Evolutionary conservation across 148 eudicot genomes (phyloP), one percentile per base, ranked within the genome.

Genomic region (Hydrangea macrophylla): DNA sequence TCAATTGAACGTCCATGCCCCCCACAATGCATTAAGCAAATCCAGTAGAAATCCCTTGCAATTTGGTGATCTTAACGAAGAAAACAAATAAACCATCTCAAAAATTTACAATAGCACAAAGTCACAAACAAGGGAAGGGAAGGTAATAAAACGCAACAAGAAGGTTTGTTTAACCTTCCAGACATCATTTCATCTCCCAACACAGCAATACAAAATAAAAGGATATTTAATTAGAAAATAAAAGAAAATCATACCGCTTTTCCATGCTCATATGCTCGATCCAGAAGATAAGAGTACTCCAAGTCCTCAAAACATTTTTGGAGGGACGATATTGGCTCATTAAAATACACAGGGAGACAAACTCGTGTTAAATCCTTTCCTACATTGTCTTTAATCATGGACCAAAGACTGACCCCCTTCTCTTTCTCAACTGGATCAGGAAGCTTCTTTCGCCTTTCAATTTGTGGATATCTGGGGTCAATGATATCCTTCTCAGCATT

Each of bases 341-440:
- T 94, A 77, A 94, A 94, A 77, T 88, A 94, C 45, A 94, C 99
- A 18, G 99, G 99, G 12, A 94, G 93, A 80, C 99, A 94, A 44
- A 94, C 96, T 45, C 97, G 82, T 5, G 97, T 86, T 58, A 94
- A 87, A 80, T 94, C 99, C 76, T 94, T 94, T 30, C 98, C 98
- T 1, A 94, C 89, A 80, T 86, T 94, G 77, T 90, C 97, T 79
- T 94, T 94, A 72, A 94, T 94, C 88, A 90, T 88, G 62, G 99
- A 88, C 99, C 99, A 94, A 48, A 94, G 85, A 73, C 97, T 87
- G 67, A 90, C 92, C 55, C 83, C 90, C 73, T 89, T 94, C 72
- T 94, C 99, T 73, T 90, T 84, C 73, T 91, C 99, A 44, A 84
- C 78, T 58, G 99, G 99, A 62, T 88, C 90, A 1, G 97, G 99